Base-by-base conservation (phyloP, 1,139 yeast species). In the Nakaseomyces kungkrabaensis region DNA sequence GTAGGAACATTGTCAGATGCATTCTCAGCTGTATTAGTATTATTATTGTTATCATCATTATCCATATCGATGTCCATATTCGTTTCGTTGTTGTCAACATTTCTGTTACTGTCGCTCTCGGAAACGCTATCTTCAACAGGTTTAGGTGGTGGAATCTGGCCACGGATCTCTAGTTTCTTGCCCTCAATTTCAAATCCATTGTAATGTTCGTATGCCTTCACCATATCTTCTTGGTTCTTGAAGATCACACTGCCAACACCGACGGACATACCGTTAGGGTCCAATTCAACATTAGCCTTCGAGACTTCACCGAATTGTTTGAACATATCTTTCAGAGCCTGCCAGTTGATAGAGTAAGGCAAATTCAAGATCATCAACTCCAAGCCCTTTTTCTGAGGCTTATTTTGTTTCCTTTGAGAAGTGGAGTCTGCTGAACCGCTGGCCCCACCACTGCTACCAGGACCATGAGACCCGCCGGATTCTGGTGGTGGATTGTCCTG, bases 401-500 rank as follows among this genome's bases (percentile, higher is more conserved):
- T 33, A 17, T 29, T 29, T 27, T 27, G 34, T 37, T 37, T 32
- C 32, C 32, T 24, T 8, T 34, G 46, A 5, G 25, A 5, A 5
- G 33, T 4, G 10, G 46, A n/a, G 9, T 13, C 36, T 27, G 10
- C 36, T 5, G 25, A 4, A 26, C 8, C 10, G 43, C 32, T n/a
- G 5, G 32, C 36, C 25, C 46, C 13, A 27, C 26, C 13, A 22
- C 25, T 31, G 29, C 36, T 32, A 11, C 17, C 24, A 32, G 37
- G 29, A 17, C 9, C 25, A 29, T 41, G 37, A n/a, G 40, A 13
- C 24, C 36, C 27, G 24, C 34, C 22, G n/a, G 45, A 33, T 50
- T 71, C 71, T 59, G 92, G 92, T 36, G 94, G 92, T 29, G 94
- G 92, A 57, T 81, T 78, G 62, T 86, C 95, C 67, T 84, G 95